Base-by-base conservation (phyloP, 2,329 filamentous ascomycete genomes). In the Ophidiomyces ophidiicola region DNA sequence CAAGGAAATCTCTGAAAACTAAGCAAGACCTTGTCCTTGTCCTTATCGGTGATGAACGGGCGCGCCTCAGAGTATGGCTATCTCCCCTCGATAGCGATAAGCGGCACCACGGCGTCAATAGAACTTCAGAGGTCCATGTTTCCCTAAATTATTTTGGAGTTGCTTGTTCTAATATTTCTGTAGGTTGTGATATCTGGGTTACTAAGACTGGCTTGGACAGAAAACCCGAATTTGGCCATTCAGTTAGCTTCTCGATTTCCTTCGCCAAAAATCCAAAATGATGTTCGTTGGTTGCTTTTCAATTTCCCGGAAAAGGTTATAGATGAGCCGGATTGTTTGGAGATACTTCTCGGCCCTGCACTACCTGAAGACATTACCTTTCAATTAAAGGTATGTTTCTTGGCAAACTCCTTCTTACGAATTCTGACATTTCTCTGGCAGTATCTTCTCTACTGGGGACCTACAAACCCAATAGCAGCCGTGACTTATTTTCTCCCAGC, bases 361-460 rank as follows among this genome's bases (percentile, higher is more conserved):
- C 62, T 96, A 36, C 86, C 87, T 0, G 67, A 68, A 26, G 88
- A 96, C 60, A 72, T 96, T 31, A 78, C 76, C 39, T 78, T 78
- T 50, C 87, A 94, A 59, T 70, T 96, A 39, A 94, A 88, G 71
- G 81, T 82, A 64, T 34, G 11, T 39, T n/a, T n/a, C 11, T 19
- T 6, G n/a, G n/a, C 11, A 34, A 1, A 6, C 12, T 12, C 8
- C 11, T 18, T 32, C 3, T 7, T 15, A 23, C 18, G 3, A 12
- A 18, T 20, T 36, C 30, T 39, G 19, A 39, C 6, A 4, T 8
- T 8, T 64, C 51, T 64, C 46, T 36, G 50, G 34, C 33, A 86
- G 76, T 94, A 93, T 59, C 68, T 98, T 11, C 68, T 98, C 1
- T 94, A 83, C 63, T 99, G 90, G 90, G 75, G 81, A 15, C 78